Base-by-base conservation (phyloP, 148 eudicot genomes). In the Heliamphora exappendiculata region DNA sequence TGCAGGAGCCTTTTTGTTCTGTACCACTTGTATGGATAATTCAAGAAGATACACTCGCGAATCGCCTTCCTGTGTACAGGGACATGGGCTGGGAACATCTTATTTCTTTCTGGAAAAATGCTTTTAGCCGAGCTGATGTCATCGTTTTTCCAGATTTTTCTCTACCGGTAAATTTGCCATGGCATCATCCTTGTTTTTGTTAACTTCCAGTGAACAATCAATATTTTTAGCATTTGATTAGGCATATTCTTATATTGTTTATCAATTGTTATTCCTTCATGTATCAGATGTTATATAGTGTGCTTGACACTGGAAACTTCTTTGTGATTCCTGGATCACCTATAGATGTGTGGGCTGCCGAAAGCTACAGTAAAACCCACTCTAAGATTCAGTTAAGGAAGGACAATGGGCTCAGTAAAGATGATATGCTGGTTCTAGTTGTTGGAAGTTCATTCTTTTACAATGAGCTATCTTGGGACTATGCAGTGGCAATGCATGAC, bases 1-100 rank as follows among this genome's bases (percentile, higher is more conserved):
- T 95, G 98, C 98, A 91, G 97, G 98, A 92, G 87, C 98, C 98
- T 49, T 95, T 95, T 81, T 89, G 96, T 92, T 91, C 93, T 76
- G 91, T 95, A 81, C 96, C 96, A 24, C 91, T 95, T 77, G 70
- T 95, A 82, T 95, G 98, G 98, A 86, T 91, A 85, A 80, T 95
- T 87, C 94, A 92, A 83, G 97, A 92, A 76, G 93, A 89, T 73
- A 84, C 83, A 42, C 96, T 95, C 75, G 96, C 94, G 75, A 89
- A 84, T 65, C 97, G 96, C 63, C 93, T 95, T 74, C 82, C 84
- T 44, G 68, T 80, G 50, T 95, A 95, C 63, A 62, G 79, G 63
- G 75, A 82, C 68, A 87, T 78, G 93, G 89, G 88, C 31, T 88
- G 90, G 94, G 87, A 88, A 45, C 84, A 82, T 78, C 89, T 92